phyloP scores from a whole-genome alignment of 2,329 filamentous ascomycete species.

The Rachicladosporium sp. region DNA sequence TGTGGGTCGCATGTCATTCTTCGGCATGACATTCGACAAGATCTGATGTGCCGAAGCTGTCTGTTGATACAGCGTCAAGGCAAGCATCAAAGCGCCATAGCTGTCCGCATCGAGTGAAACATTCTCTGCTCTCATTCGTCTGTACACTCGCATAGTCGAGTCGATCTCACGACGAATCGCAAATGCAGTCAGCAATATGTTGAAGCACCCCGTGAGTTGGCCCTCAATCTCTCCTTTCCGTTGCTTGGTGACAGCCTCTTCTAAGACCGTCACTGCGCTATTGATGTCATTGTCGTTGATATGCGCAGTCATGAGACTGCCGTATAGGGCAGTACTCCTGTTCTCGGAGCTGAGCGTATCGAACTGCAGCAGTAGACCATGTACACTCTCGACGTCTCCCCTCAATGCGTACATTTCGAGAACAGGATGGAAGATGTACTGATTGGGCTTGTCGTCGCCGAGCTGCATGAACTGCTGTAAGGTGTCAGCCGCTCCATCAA shows the following conservation, averaged over 20 bases:
- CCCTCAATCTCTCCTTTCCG: constrained; percentile 36
- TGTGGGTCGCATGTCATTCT: constrained; percentile 31
- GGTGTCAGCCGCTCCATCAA: constrained; percentile 49
- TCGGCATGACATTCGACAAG: constrained; percentile 37
- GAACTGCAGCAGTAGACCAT: constrained; percentile 48
- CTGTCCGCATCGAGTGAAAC: constrained; percentile 45
- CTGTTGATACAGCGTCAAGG: constrained; percentile 39
- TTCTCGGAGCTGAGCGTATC: constrained; percentile 43
- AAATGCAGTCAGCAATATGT: constrained; percentile 58
- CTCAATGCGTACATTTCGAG: constrained; percentile 58
- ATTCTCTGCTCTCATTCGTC: constrained; percentile 40
- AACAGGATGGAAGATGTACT: constrained; percentile 56
- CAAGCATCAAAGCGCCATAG: constrained; percentile 50
- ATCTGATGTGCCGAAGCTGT: constrained; percentile 46
- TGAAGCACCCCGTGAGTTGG: constrained; percentile 58
- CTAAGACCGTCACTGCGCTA: constrained; percentile 39
- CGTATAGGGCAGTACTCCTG: constrained; percentile 46
- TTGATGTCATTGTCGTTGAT: constrained; percentile 34
- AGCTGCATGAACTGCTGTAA: constrained; percentile 49
- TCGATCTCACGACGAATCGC: constrained; percentile 49
- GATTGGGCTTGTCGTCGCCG: constrained; percentile 40
- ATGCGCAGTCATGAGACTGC: constrained; percentile 53
- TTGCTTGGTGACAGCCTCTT: constrained; percentile 36
- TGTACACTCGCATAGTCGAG: constrained; percentile 41
- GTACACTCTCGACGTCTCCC: constrained; percentile 60